These are phyloP conservation scores for Babesia sp. DNA, from an alignment of 169 alveolate genomes.

Conservation along the genomic window DNA sequence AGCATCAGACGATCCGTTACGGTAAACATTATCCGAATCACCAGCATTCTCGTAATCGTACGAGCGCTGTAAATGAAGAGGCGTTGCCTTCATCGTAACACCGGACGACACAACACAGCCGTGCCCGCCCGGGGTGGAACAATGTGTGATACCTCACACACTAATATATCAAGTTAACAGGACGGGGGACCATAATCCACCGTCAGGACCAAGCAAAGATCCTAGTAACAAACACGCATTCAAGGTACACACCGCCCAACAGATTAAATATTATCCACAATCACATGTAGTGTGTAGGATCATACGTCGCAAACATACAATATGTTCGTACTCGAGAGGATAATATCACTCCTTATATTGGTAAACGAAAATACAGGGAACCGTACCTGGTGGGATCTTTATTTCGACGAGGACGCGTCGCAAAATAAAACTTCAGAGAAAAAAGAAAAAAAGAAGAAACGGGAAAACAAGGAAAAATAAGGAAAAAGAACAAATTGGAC, in stretches of 20 bases:
- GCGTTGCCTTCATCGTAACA: not conserved
- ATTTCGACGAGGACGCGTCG: constrained; percentile 3
- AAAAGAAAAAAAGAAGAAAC: not conserved
- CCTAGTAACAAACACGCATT: too few species aligned
- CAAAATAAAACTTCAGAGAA: constrained; percentile 3
- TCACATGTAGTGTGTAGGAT: too few species aligned
- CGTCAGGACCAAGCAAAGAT: too few species aligned
- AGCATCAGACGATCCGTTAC: constrained; percentile 3
- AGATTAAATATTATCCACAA: too few species aligned
- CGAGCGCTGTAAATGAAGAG: constrained; percentile 26
- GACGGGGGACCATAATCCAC: too few species aligned
- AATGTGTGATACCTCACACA: too few species aligned
- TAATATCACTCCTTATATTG: constrained; percentile 42
- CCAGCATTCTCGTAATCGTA: constrained; percentile 24
- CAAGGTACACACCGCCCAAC: too few species aligned
- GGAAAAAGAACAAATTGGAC: too few species aligned
- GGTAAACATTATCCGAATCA: not conserved
- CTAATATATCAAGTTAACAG: too few species aligned
- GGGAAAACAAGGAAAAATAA: not conserved
- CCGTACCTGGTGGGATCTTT: constrained; percentile 60
- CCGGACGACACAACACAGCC: not conserved
- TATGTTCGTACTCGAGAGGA: constrained; percentile 52
- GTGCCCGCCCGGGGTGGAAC: not conserved
- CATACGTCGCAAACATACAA: too few species aligned
- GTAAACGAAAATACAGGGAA: constrained; percentile 49